Conservation (phyloP, 75 land plant species). For the Chamaecyparis obtusa region DNA sequence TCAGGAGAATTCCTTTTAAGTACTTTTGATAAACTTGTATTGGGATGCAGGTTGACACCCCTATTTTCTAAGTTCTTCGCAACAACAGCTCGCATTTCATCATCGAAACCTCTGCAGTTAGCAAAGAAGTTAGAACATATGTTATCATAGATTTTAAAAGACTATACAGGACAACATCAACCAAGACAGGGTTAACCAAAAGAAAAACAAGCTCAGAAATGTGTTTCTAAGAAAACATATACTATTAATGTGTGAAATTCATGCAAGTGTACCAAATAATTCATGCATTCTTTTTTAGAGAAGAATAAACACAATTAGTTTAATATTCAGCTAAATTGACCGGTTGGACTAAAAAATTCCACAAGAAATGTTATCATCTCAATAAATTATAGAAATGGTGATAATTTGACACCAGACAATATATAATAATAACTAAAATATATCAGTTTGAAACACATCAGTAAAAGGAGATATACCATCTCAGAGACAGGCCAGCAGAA, state of each 20-base stretch:
- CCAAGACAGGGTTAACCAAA: not conserved
- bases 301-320: not conserved
- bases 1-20: not conserved
- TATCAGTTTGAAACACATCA: not conserved
- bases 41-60: slow-evolving; percentile 79
- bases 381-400: not conserved
- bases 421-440: not conserved
- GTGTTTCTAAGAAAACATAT: not conserved
- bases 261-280: not conserved
- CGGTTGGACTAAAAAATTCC: not conserved
- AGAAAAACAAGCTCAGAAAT: not conserved
- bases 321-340: not conserved
- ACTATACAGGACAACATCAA: not conserved
- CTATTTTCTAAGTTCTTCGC: slow-evolving; percentile 86
- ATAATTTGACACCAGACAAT: not conserved
- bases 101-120: slow-evolving; percentile 87
- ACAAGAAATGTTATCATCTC: not conserved
- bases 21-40: slow-evolving; percentile 69
- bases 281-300: not conserved
- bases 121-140: not conserved
- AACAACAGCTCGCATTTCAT: slow-evolving; percentile 92
- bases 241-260: not conserved
- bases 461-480: not conserved
- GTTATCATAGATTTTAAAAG: not conserved
- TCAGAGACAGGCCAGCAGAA: not conserved